phyloP scores from a whole-genome alignment of 2,329 filamentous ascomycete genomes.

The Aotearoamyces nothofagi region DNA sequence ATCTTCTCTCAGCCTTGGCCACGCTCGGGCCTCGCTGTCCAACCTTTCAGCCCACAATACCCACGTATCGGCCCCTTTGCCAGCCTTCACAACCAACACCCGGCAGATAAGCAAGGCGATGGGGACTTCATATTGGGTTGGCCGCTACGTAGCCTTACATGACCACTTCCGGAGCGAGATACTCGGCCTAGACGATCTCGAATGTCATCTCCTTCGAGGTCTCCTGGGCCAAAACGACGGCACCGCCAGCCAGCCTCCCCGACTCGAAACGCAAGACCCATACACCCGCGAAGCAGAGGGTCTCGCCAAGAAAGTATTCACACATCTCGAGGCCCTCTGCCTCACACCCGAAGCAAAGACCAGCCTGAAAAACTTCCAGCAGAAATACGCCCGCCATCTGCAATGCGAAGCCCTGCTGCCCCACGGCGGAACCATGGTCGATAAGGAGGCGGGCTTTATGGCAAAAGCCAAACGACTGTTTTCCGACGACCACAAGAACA shows the following conservation, averaged over 20 bases:
- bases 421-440: slow-evolving; percentile 4
- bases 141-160: slow-evolving; percentile 40
- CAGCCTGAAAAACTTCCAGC: slow-evolving; percentile 33
- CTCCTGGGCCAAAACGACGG: not conserved
- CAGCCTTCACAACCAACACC: slow-evolving; percentile 8
- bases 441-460: not conserved
- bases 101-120: slow-evolving; percentile 26
- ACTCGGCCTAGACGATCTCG: slow-evolving; percentile 10
- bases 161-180: slow-evolving; percentile 35
- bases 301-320: slow-evolving; percentile 28
- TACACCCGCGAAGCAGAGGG: slow-evolving; percentile 25
- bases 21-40: too few relatives aligned
- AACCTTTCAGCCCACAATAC: too few relatives aligned
- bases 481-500: not conserved
- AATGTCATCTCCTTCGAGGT: too few relatives aligned
- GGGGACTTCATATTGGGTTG: slow-evolving; percentile 41
- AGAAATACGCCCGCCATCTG: slow-evolving; percentile 27
- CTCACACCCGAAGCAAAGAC: slow-evolving; percentile 29
- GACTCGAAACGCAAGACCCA: not conserved
- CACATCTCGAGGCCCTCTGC: slow-evolving; percentile 30
- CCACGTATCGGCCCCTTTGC: slow-evolving; percentile 1
- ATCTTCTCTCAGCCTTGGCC: slow-evolving; percentile 1
- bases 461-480: not conserved
- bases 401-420: slow-evolving; percentile 14
- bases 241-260: not conserved